A percentile compares a stretch with the other conserved stretches of the same genome.
phyloP scores from a whole-genome alignment of 2,329 filamentous ascomycete genomes.

The Aureobasidium sp. region DNA sequence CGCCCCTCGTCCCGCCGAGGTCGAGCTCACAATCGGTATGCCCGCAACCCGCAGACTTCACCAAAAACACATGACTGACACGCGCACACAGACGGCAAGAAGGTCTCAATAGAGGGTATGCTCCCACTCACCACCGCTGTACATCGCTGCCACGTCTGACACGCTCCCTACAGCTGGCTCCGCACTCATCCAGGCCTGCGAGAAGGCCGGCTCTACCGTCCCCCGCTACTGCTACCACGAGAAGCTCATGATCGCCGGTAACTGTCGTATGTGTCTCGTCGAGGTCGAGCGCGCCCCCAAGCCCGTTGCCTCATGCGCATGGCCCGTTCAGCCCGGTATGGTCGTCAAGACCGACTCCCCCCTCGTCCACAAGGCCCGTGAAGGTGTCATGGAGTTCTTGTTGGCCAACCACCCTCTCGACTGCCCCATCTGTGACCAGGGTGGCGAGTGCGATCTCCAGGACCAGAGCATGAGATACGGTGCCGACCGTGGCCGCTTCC shows the following conservation, averaged over 20 bases:
- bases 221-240: slow-evolving; percentile 99
- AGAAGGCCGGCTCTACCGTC: slow-evolving; percentile 87
- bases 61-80: slow-evolving; percentile 20
- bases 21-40: slow-evolving; percentile 91
- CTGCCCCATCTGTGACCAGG: slow-evolving; percentile 97
- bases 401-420: slow-evolving; percentile 93
- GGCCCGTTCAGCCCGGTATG: slow-evolving; percentile 98
- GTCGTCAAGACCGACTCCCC: slow-evolving; percentile 98
- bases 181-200: slow-evolving; percentile 96
- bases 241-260: slow-evolving; percentile 98
- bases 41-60: neutral
- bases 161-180: slow-evolving; percentile 62
- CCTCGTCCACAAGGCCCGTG: slow-evolving; percentile 90
- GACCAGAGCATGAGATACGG: slow-evolving; percentile 99
- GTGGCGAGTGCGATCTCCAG: slow-evolving; percentile 97
- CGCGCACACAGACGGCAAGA: slow-evolving; percentile 73
- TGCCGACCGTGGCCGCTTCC: slow-evolving; percentile 89
- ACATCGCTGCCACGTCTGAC: neutral
- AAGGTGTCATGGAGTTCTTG: slow-evolving; percentile 98
- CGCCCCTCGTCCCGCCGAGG: slow-evolving; percentile 71
- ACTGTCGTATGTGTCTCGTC: slow-evolving; percentile 99
- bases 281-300: slow-evolving; percentile 96
- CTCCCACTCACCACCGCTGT: neutral
- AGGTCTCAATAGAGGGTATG: slow-evolving; percentile 92
- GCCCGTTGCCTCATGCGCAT: slow-evolving; percentile 95